Percentiles rank a stretch among this genome's conserved stretches.
phyloP scores from a whole-genome alignment of 768 basidiomycete genomes.

The Kwoniella botswanensis region DNA sequence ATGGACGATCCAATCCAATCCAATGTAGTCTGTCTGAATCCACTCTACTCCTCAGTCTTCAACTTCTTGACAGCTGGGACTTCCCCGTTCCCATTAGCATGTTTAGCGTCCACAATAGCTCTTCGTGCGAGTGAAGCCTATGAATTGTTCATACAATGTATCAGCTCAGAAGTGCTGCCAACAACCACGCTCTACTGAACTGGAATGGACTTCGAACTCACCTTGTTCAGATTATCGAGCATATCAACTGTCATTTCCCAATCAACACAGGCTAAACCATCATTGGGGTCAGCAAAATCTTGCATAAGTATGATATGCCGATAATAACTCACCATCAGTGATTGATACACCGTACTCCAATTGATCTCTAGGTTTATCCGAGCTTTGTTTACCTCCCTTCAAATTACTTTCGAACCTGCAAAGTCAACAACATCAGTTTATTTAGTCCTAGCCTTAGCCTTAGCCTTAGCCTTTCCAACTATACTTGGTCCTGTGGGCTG shows the following conservation, averaged over 20 bases:
- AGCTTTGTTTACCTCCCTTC: conserved; percentile 58
- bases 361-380: conserved; percentile 45
- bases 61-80: conserved; percentile 34
- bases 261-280: conserved; percentile 70
- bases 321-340: conserved; percentile 48
- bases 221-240: conserved; percentile 52
- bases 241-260: conserved; percentile 72
- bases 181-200: too few relatives aligned
- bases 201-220: conserved; percentile 13
- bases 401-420: conserved; percentile 91
- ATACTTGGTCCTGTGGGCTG: too few relatives aligned
- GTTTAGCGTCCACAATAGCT: conserved; percentile 31
- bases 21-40: neutral
- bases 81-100: conserved; percentile 37
- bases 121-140: conserved; percentile 44
- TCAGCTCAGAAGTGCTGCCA: neutral
- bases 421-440: neutral
- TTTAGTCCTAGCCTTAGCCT: too few relatives aligned
- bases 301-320: conserved; percentile 5
- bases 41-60: conserved; percentile 32
- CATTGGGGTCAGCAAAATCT: neutral
- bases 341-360: conserved; percentile 61
- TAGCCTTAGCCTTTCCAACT: too few relatives aligned
- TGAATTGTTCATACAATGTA: neutral
- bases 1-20: neutral